These are phyloP conservation scores for Protomyces lactucae-debilis DNA, from an alignment of 1,139 yeast species.

Conservation along the genomic window DNA sequence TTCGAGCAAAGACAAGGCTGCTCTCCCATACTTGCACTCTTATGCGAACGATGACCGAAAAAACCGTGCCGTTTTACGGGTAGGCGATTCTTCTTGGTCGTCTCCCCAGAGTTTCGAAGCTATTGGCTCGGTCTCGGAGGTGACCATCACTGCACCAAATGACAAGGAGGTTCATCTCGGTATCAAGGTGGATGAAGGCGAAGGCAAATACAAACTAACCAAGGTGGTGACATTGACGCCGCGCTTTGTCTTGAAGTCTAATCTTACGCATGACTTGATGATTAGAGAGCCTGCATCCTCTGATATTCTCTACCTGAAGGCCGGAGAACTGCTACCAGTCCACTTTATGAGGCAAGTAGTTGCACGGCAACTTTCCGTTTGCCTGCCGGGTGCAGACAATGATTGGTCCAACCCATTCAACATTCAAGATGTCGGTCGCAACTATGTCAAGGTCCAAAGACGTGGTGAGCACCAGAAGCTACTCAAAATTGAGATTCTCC, in stretches of 20 bases:
- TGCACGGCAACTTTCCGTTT: constrained; percentile 53
- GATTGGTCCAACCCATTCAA: constrained; percentile 87
- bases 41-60: constrained; percentile 59
- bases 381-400: constrained; percentile 55
- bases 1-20: constrained; percentile 37
- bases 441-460: constrained; percentile 64
- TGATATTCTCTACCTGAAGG: constrained; percentile 35
- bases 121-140: constrained; percentile 73
- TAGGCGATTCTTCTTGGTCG: constrained; percentile 74
- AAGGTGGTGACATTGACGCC: constrained; percentile 80
- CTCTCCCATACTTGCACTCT: constrained; percentile 77
- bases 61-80: constrained; percentile 63
- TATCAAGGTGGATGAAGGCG: constrained; percentile 72
- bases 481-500: constrained; percentile 63
- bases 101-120: constrained; percentile 79
- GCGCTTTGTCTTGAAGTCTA: constrained; percentile 68
- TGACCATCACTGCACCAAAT: constrained; percentile 53
- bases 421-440: constrained; percentile 76
- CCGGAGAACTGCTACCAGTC: constrained; percentile 57
- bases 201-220: constrained; percentile 69
- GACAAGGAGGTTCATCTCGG: constrained; percentile 74
- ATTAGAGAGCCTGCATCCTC: constrained; percentile 53
- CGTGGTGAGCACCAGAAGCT: constrained; percentile 62
- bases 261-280: constrained; percentile 52
- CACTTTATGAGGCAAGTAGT: constrained; percentile 53